Conservation (phyloP, 306 rosid species). For the Nissolia schottii region DNA sequence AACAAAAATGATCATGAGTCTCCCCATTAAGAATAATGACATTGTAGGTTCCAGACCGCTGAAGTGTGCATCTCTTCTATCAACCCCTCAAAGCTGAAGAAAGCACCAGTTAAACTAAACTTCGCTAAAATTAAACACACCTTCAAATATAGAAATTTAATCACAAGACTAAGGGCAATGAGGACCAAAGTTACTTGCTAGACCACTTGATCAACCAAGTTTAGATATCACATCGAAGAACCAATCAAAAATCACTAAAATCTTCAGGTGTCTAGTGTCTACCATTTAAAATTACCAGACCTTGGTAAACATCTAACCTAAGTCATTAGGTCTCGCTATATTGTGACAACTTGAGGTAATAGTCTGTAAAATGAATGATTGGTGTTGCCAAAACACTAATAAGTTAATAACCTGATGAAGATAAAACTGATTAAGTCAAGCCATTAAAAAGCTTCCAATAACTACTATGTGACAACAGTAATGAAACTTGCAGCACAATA, state of each 20-base stretch:
- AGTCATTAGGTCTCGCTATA: slow-evolving; percentile 4
- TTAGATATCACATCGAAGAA: background rate
- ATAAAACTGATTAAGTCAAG: background rate
- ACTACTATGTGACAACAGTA: background rate
- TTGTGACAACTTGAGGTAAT: background rate
- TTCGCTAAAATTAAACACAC: background rate
- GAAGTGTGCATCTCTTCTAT: background rate
- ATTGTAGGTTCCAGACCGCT: background rate
- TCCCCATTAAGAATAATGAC: background rate
- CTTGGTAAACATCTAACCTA: background rate
- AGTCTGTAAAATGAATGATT: background rate
- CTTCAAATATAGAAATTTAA: background rate
- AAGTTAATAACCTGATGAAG: background rate
- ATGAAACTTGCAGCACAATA: background rate
- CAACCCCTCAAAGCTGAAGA: background rate
- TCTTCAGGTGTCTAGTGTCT: slow-evolving; percentile 1
- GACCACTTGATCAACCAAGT: slow-evolving; percentile 9
- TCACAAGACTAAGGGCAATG: background rate
- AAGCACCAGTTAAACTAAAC: background rate
- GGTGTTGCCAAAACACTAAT: background rate
- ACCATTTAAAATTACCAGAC: slow-evolving; percentile 3
- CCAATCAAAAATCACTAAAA: background rate
- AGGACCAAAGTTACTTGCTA: background rate
- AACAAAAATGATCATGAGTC: background rate
- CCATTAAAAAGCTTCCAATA: background rate